Evolutionary conservation across 371 early-diverging fungal species (phyloP), one percentile per base, ranked within the genome.

Genomic region (Choanephora cucurbitarum): DNA sequence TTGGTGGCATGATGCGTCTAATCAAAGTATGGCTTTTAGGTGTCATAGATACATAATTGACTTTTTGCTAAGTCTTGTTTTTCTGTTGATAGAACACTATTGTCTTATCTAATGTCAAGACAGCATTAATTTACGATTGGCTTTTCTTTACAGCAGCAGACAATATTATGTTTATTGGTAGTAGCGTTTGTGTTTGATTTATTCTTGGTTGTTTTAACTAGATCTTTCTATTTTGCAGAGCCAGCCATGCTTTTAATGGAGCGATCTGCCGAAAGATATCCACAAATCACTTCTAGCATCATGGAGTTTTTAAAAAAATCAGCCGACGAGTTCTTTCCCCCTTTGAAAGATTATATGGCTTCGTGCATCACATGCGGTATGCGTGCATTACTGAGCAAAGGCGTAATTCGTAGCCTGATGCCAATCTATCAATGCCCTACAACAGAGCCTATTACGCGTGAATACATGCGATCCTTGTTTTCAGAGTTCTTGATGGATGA

Each of bases 91-190:
- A 76, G 69, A 76, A 58, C 37, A 76, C 76, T 49, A 80, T 80
- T 0, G 76, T 80, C 0, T 85, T 86, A 1, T 73, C 88, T 23
- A 88, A 84, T 55, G 82, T 84, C 24, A 90, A 89, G 56, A 69
- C 88, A 13, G 88, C 92, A 10, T 49, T 91, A 21, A 82, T 90
- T 45, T 90, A 76, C 44, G 92, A 92, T 63, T 92, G 91, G 90
- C 65, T 92, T n/a, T 89, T 87, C 55, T 92, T 83, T 59, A 80
- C 84, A 8, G 44, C 70, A 0, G 66, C 52, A 14, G 91, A 91
- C 52, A 89, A 78, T 55, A 86, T 92, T 52, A 92, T 92, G 92
- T 84, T 83, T 50, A 86, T 89, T 21, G 88, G 86, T 81, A 77
- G 52, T 60, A 34, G 31, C 23, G n/a, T n/a, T n/a, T 44, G 5